Evolutionary conservation across 2,329 filamentous ascomycete genomes (phyloP).

Genomic region (Daldinia sp.): DNA sequence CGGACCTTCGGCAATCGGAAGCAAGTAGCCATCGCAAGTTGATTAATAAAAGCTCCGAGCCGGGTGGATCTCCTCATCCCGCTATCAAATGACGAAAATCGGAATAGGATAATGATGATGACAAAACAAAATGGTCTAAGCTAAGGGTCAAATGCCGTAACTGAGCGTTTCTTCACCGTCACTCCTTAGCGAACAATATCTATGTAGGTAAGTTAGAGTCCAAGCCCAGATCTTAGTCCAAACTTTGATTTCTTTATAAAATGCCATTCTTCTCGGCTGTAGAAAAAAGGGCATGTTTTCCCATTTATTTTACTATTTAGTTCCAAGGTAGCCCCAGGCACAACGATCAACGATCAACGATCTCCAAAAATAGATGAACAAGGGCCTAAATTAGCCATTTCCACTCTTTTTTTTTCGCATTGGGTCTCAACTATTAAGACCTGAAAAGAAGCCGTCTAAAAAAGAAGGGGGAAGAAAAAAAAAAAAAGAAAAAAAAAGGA

Average conservation of each 20-base stretch:
- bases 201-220: not conserved
- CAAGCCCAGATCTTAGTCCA: not conserved
- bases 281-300: not conserved
- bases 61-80: constrained; percentile 44
- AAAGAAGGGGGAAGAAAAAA: not conserved
- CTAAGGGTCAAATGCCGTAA: constrained; percentile 18
- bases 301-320: not conserved
- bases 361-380: constrained; percentile 17
- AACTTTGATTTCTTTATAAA: constrained; percentile 10
- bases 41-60: constrained; percentile 26
- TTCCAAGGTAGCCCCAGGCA: not conserved
- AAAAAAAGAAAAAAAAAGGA: not conserved
- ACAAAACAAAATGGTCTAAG: constrained; percentile 33
- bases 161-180: constrained; percentile 6
- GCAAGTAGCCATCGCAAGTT: constrained; percentile 13
- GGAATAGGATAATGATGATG: constrained; percentile 34
- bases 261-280: not conserved
- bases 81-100: constrained; percentile 43
- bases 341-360: no score
- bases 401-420: constrained; percentile 10
- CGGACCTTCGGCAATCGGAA: constrained; percentile 39
- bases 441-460: not conserved
- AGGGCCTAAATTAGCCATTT: constrained; percentile 13
- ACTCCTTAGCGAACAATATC: not conserved
- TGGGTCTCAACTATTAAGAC: constrained; percentile 3